Evolutionary conservation across 1,139 yeast genomes (phyloP).

Genomic region (Sugiyamaella xylanicola): DNA sequence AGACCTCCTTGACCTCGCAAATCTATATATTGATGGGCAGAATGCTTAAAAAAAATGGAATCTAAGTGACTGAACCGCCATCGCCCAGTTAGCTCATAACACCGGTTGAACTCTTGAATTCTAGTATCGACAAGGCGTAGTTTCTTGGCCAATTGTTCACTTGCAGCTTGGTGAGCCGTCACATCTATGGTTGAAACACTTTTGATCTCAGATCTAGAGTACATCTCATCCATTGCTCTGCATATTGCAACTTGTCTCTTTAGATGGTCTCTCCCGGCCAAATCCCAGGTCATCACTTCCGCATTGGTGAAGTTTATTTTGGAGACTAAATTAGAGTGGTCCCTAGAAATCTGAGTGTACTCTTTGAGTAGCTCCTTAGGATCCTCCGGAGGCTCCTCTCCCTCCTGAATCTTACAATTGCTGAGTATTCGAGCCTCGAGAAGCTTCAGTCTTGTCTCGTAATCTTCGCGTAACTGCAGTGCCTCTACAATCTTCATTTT

Average conservation of each 20-base stretch:
- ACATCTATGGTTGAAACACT: not conserved
- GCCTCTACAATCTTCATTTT: conserved; percentile 2
- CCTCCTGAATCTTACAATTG: not conserved
- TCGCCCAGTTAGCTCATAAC: not conserved
- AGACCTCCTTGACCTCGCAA: not conserved
- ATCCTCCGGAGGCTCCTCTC: not conserved
- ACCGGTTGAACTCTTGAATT: not conserved
- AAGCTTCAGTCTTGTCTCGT: not conserved
- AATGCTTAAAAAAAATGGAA: no score
- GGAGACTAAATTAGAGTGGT: not conserved
- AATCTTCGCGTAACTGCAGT: not conserved
- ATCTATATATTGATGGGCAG: no score
- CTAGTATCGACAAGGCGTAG: not conserved
- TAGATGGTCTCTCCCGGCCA: not conserved
- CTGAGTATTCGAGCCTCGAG: not conserved
- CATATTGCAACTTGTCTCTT: not conserved
- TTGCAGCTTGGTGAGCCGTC: not conserved
- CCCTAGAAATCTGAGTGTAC: not conserved
- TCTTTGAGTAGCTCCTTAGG: not conserved
- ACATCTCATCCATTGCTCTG: not conserved
- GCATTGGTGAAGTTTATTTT: not conserved
- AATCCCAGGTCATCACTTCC: not conserved
- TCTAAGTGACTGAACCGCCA: no score
- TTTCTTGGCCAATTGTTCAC: not conserved
- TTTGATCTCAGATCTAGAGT: not conserved